Percentiles rank a stretch among this genome's conserved stretches.
Conservation (phyloP, 2,329 filamentous ascomycete genomes). For the Magnaporthiopsis incrustans region DNA sequence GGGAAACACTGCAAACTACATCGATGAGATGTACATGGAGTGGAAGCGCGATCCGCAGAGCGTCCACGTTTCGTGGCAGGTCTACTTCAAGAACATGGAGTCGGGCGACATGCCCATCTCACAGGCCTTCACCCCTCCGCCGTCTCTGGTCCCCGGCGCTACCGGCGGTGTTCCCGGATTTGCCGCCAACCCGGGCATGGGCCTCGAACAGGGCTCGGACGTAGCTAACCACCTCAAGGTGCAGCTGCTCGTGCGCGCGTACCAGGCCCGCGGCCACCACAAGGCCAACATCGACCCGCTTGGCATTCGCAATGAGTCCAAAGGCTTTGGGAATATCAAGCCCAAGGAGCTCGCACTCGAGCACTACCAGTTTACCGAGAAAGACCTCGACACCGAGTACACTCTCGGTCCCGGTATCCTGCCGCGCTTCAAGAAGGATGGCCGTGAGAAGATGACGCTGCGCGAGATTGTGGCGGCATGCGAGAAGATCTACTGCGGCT, state of each 20-base stretch:
- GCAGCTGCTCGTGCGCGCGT: slow-evolving; percentile 91
- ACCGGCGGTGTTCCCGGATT: slow-evolving; percentile 69
- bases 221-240: slow-evolving; percentile 97
- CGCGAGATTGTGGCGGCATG: slow-evolving; percentile 89
- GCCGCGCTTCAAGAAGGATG: slow-evolving; percentile 83
- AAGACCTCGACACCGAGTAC: slow-evolving; percentile 89
- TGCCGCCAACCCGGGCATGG: slow-evolving; percentile 59
- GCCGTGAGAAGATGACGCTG: slow-evolving; percentile 90
- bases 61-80: slow-evolving; percentile 97
- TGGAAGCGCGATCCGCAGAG: slow-evolving; percentile 92
- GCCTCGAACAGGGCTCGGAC: slow-evolving; percentile 64
- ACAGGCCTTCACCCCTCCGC: slow-evolving; percentile 92
- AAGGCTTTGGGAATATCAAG: slow-evolving; percentile 76
- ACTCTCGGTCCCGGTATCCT: slow-evolving; percentile 89
- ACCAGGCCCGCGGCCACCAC: slow-evolving; percentile 96
- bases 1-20: slow-evolving; percentile 96
- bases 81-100: slow-evolving; percentile 99
- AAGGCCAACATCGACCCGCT: slow-evolving; percentile 97
- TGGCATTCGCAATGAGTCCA: slow-evolving; percentile 78
- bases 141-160: slow-evolving; percentile 78
- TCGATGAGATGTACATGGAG: slow-evolving; percentile 98
- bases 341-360: slow-evolving; percentile 90
- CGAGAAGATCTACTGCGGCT: slow-evolving; percentile 93
- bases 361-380: slow-evolving; percentile 91
- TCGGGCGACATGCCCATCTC: slow-evolving; percentile 95